Evolutionary conservation across 805 yeast genomes (phyloP).

Genomic region (Starmera dryadoides): DNA sequence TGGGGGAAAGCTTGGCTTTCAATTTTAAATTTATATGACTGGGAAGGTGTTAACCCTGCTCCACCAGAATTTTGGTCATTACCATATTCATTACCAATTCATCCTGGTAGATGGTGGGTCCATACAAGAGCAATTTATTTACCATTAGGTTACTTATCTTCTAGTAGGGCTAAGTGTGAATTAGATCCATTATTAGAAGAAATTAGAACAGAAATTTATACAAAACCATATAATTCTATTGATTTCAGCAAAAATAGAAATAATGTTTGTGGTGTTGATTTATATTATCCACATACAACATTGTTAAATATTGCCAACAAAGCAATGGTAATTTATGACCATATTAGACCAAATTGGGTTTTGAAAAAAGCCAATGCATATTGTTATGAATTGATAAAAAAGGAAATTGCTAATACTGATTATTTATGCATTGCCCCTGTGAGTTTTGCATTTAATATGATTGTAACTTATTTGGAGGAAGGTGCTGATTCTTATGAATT

Average conservation of each 20-base stretch:
- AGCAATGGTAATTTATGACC: constrained; percentile 57
- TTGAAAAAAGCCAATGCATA: constrained; percentile 39
- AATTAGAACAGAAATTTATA: constrained; percentile 76
- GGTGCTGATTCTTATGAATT: constrained; percentile 64
- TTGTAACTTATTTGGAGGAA: constrained; percentile 63
- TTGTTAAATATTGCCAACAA: constrained; percentile 57
- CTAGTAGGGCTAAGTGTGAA: constrained; percentile 46
- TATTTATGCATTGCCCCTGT: constrained; percentile 90
- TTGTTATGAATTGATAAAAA: constrained; percentile 58
- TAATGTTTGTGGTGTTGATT: constrained; percentile 83
- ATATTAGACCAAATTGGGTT: constrained; percentile 73
- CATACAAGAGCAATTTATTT: constrained; percentile 90
- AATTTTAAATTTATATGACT: constrained; percentile 68
- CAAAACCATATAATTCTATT: constrained; percentile 53
- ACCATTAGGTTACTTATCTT: constrained; percentile 76
- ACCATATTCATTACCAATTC: constrained; percentile 76
- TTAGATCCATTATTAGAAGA: constrained; percentile 56
- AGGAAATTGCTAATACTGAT: constrained; percentile 74
- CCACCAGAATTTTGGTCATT: constrained; percentile 92
- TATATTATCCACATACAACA: constrained; percentile 86
- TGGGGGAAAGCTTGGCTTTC: constrained; percentile 97
- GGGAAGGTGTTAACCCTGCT: constrained; percentile 98
- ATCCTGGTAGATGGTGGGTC: constrained; percentile 99
- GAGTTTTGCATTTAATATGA: constrained; percentile 73
- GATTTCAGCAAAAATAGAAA: constrained; percentile 69